These are phyloP conservation scores for Wallacemonas sp. DNA, from an alignment of 208 protist genomes.

Conservation along the genomic window DNA sequence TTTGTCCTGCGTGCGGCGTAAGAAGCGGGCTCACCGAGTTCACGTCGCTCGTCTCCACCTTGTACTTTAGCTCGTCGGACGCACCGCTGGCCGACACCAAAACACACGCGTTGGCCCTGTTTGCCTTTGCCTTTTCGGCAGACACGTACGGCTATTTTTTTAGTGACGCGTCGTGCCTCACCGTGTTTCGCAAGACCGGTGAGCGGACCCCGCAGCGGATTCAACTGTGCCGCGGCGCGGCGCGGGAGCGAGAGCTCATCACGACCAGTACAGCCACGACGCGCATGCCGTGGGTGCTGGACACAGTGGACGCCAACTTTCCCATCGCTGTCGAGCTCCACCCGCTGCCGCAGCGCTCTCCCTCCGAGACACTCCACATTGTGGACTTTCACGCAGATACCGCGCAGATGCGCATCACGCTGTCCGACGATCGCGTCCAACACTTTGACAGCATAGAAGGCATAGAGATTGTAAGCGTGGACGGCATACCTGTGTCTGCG, in stretches of 20 bases:
- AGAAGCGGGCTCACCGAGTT: conserved; percentile 19
- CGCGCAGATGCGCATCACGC: conserved; percentile 21
- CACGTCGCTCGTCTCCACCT: conserved; percentile 19
- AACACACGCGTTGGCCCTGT: conserved; percentile 12
- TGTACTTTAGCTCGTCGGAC: conserved; percentile 13
- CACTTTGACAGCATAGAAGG: conserved; percentile 12
- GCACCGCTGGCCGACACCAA: conserved; percentile 1
- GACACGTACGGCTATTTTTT: conserved; percentile 16
- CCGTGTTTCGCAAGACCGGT: background rate
- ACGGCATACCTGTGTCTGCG: background rate
- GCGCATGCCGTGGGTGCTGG: conserved; percentile 30
- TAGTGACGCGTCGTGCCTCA: conserved; percentile 11
- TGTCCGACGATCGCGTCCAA: conserved; percentile 1
- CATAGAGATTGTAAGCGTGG: conserved; percentile 14
- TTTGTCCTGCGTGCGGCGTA: conserved; percentile 29
- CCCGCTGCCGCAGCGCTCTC: conserved; percentile 17
- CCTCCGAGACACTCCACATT: conserved; percentile 25
- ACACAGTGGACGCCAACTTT: conserved; percentile 5
- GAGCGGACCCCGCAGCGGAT: background rate
- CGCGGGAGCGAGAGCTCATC: background rate
- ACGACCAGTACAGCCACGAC: background rate
- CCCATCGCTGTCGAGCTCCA: conserved; percentile 34
- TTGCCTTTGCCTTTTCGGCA: conserved; percentile 18
- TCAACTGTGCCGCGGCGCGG: background rate
- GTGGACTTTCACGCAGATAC: conserved; percentile 17